Conservation (phyloP, 805 yeast species). For the Wickerhamiella dianesei region DNA sequence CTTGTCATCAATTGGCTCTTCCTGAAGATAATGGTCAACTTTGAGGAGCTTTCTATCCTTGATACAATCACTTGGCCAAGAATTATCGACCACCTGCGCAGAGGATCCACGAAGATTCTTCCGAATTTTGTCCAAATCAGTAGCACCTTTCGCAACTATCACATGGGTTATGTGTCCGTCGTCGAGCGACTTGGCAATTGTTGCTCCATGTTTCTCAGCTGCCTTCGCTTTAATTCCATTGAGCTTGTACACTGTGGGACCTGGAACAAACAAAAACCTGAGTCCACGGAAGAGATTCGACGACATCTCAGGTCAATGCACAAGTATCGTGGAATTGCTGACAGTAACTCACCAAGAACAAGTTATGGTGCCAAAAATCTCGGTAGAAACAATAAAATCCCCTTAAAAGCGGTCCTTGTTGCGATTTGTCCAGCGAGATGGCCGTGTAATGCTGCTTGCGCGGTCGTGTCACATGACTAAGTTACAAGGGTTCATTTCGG, state of each 20-base stretch:
- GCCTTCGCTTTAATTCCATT: conserved; percentile 12
- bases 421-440: no score
- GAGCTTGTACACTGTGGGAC: conserved; percentile 4
- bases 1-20: background rate
- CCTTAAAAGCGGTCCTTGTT: no score
- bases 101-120: background rate
- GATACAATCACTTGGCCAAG: conserved; percentile 26
- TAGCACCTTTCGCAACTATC: conserved; percentile 13
- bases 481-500: no score
- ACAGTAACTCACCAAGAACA: no score
- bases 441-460: no score
- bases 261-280: conserved; percentile 12
- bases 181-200: conserved; percentile 7
- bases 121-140: conserved; percentile 4
- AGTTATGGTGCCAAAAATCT: no score
- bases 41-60: conserved; percentile 14
- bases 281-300: background rate
- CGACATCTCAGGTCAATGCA: no score
- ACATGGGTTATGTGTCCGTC: conserved; percentile 18
- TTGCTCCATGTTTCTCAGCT: conserved; percentile 19
- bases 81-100: conserved; percentile 10
- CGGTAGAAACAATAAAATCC: no score
- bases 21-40: background rate
- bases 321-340: no score
- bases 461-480: no score